Percentiles rank a stretch among this genome's conserved stretches.
These are phyloP conservation scores for Aspergillus ellipticus DNA, from an alignment of 495 filamentous ascomycete genomes.

Conservation along the genomic window DNA sequence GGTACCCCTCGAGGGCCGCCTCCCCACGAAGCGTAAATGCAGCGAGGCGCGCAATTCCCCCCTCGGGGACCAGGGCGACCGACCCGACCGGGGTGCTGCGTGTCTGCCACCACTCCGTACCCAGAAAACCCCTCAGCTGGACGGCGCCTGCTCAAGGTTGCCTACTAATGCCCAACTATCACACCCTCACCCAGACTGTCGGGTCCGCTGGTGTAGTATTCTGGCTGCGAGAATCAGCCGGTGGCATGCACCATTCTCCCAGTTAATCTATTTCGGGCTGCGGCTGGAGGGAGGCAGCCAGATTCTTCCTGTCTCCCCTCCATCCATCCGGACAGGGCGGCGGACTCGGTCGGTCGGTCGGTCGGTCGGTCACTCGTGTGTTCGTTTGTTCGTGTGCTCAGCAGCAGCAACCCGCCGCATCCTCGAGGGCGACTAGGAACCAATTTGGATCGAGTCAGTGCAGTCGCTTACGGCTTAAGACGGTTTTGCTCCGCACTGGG, in stretches of 20 bases:
- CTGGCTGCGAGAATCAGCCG: conserved; percentile 16
- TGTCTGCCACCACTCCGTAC: neutral
- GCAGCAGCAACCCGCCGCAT: too few relatives aligned
- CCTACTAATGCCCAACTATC: conserved; percentile 26
- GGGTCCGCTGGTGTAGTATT: conserved; percentile 21
- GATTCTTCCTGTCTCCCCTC: neutral
- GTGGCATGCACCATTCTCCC: conserved; percentile 7
- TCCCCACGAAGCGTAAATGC: neutral
- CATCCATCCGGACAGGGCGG: neutral
- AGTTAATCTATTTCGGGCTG: neutral
- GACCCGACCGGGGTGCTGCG: neutral
- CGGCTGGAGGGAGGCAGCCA: neutral
- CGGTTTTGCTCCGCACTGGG: too few relatives aligned
- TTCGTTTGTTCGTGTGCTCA: neutral
- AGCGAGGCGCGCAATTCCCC: neutral
- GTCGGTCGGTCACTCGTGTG: neutral
- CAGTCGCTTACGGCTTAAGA: too few relatives aligned
- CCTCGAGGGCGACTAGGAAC: too few relatives aligned
- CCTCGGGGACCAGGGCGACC: neutral
- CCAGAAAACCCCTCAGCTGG: conserved; percentile 14
- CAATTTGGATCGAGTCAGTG: too few relatives aligned
- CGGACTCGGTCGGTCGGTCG: neutral
- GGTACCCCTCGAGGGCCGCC: neutral
- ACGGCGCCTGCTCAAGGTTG: conserved; percentile 15
- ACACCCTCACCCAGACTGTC: conserved; percentile 27